Evolutionary conservation across 2,329 filamentous ascomycete species (phyloP).

Genomic region (Penicillium sp.): DNA sequence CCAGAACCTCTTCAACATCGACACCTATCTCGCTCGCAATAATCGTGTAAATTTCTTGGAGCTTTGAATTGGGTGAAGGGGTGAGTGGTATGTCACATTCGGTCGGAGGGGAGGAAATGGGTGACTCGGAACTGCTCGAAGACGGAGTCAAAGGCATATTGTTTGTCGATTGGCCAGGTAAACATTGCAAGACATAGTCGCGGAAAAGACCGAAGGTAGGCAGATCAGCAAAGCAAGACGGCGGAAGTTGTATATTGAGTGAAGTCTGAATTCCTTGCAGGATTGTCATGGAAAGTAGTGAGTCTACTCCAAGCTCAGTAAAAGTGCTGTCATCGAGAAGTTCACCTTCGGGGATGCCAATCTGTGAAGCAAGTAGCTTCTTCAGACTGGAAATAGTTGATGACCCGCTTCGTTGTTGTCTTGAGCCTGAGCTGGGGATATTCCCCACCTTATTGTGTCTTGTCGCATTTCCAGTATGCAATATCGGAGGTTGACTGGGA

Average conservation of each 20-base stretch:
- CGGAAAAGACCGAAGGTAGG: background rate
- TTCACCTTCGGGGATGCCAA: background rate
- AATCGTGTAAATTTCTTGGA: background rate
- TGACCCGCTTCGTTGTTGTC: too few species aligned
- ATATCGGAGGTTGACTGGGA: too few species aligned
- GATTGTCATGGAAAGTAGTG: background rate
- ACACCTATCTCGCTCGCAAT: background rate
- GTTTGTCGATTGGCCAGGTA: background rate
- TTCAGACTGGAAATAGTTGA: background rate
- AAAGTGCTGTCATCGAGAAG: background rate
- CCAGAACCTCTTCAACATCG: background rate
- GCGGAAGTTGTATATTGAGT: background rate
- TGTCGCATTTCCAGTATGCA: too few species aligned
- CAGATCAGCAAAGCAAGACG: background rate
- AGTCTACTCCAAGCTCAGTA: background rate
- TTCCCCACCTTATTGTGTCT: too few species aligned
- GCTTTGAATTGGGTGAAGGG: background rate
- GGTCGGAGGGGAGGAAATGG: background rate
- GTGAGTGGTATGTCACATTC: background rate
- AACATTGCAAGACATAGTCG: background rate
- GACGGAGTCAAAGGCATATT: background rate
- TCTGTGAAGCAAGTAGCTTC: background rate
- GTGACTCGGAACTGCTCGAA: background rate
- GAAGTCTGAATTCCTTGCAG: background rate
- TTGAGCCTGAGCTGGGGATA: too few species aligned